phyloP scores from a whole-genome alignment of 768 basidiomycete genomes.

The Boletus sp. region DNA sequence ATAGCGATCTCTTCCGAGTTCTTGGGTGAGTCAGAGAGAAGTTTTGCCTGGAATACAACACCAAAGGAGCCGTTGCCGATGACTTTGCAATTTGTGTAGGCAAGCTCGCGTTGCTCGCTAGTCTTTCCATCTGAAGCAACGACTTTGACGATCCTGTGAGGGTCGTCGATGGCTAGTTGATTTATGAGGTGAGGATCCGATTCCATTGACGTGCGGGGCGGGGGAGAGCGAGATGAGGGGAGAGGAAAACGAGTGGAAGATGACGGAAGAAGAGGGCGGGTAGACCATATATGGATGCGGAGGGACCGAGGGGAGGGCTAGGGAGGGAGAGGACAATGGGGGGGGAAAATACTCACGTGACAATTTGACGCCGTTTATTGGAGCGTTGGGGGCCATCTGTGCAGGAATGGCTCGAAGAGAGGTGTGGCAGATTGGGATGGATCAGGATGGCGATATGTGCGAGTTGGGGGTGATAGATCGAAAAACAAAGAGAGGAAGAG shows the following conservation, averaged over 20 bases:
- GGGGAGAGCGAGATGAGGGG: conserved; percentile 31
- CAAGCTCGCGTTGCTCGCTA: conserved; percentile 82
- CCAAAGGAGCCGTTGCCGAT: conserved; percentile 99
- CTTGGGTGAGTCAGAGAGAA: conserved; percentile 61
- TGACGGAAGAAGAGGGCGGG: conserved; percentile 24
- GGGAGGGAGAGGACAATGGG: conserved; percentile 15
- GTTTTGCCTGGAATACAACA: conserved; percentile 95
- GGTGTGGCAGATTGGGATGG: conserved; percentile 8
- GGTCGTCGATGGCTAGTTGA: conserved; percentile 82
- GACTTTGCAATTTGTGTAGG: conserved; percentile 97
- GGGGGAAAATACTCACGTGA: conserved; percentile 59
- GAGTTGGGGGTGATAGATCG: background rate
- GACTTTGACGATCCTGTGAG: conserved; percentile 94
- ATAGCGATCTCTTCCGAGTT: conserved; percentile 91
- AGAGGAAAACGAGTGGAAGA: conserved; percentile 36
- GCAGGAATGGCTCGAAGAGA: conserved; percentile 6
- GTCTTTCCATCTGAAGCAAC: conserved; percentile 93
- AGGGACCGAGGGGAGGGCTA: conserved; percentile 12
- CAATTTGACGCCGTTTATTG: conserved; percentile 86
- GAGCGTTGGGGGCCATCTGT: conserved; percentile 71
- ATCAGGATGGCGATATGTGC: conserved; percentile 14
- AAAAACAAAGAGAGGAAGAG: background rate
- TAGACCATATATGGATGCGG: conserved; percentile 30
- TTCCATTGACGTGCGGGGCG: conserved; percentile 23
- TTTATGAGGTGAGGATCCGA: conserved; percentile 26